Percentiles rank a stretch among this genome's conserved stretches.
Evolutionary conservation across 202 grass and related monocot genomes (phyloP).

Genomic region (Bolboschoenoplectus hybrid): DNA sequence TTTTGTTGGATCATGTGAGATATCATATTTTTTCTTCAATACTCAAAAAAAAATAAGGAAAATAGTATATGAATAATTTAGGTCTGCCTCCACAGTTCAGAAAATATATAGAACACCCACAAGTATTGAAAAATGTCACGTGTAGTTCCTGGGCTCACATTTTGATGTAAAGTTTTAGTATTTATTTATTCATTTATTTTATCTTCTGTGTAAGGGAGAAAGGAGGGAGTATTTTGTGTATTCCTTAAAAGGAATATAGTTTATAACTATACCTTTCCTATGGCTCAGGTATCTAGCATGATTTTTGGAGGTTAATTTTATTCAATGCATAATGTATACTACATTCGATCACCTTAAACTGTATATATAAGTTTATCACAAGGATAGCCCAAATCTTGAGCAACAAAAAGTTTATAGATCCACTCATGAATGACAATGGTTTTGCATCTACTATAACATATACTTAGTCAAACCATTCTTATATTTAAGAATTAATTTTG

Average conservation of each 20-base stretch:
- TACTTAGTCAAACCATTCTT: constrained; percentile 32
- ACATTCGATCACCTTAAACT: not conserved
- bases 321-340: not conserved
- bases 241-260: not conserved
- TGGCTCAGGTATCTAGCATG: not conserved
- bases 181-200: not conserved
- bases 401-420: not conserved
- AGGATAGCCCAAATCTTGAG: not conserved
- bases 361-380: not conserved
- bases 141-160: not conserved
- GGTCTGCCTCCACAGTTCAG: not conserved
- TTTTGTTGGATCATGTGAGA: constrained; percentile 88
- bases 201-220: not conserved
- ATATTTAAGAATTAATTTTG: constrained; percentile 8
- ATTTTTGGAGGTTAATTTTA: not conserved
- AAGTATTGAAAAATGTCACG: not conserved
- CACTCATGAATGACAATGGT: not conserved
- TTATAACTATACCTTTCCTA: not conserved
- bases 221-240: not conserved
- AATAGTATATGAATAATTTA: constrained; percentile 1
- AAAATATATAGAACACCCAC: not conserved
- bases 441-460: constrained; percentile 17
- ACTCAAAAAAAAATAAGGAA: not conserved
- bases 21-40: not conserved
- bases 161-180: not conserved